phyloP scores from a whole-genome alignment of 345 rosid species.

The Acer yangbiense region DNA sequence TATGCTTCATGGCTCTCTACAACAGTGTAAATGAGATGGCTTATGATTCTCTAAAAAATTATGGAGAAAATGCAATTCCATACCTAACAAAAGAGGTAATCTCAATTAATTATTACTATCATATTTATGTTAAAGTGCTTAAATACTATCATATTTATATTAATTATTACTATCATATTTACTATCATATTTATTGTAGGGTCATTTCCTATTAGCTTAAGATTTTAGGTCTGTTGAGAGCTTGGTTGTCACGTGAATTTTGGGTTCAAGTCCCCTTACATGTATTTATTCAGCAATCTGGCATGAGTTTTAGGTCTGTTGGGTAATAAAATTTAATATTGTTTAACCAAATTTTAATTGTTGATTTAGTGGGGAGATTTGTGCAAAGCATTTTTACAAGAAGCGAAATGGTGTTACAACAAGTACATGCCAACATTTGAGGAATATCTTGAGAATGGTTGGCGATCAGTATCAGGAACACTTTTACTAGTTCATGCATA shows the following conservation, averaged over 20 bases:
- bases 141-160: no score
- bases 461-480: slow-evolving; percentile 36
- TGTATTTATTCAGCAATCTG: no score
- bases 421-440: slow-evolving; percentile 33
- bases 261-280: no score
- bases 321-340: no score
- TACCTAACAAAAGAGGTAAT: slow-evolving; percentile 37
- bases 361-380: slow-evolving; percentile 46
- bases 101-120: no score
- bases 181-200: no score
- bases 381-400: slow-evolving; percentile 41
- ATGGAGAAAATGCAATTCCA: slow-evolving; percentile 26
- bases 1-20: slow-evolving; percentile 41
- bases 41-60: slow-evolving; percentile 39
- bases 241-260: no score
- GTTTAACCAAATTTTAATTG: background rate
- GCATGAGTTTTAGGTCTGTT: no score
- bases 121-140: no score
- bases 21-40: slow-evolving; percentile 50
- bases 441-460: slow-evolving; percentile 46
- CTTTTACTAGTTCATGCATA: slow-evolving; percentile 33
- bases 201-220: no score
- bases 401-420: slow-evolving; percentile 42
- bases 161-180: no score
- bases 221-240: no score